These are phyloP conservation scores for Juglanconis oblonga DNA, from an alignment of 2,329 filamentous ascomycete genomes.

Conservation along the genomic window DNA sequence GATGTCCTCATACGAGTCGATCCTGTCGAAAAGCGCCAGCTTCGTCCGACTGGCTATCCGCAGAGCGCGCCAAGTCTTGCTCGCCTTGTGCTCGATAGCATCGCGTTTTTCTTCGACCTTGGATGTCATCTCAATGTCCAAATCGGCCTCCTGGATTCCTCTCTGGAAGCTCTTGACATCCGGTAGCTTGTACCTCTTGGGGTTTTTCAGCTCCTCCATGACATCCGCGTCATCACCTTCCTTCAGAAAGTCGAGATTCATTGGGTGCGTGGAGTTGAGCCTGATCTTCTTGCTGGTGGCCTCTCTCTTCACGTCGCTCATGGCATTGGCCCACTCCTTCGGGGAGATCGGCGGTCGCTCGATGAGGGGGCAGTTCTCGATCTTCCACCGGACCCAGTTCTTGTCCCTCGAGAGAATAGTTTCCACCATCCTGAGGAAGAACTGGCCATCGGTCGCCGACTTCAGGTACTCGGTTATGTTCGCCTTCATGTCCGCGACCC, in stretches of 20 bases:
- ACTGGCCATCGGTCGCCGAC: conserved; percentile 77
- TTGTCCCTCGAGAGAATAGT: conserved; percentile 94
- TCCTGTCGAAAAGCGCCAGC: conserved; percentile 78
- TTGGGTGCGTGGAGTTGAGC: conserved; percentile 65
- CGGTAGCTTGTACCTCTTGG: conserved; percentile 64
- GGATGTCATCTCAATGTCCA: conserved; percentile 81
- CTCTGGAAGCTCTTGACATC: conserved; percentile 67
- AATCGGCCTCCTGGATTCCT: conserved; percentile 74
- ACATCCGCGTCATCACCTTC: conserved; percentile 57
- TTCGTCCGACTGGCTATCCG: conserved; percentile 73
- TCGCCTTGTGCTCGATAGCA: conserved; percentile 70
- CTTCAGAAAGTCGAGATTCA: conserved; percentile 75
- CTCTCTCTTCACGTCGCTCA: conserved; percentile 60
- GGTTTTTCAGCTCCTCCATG: conserved; percentile 67
- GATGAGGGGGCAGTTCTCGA: conserved; percentile 87
- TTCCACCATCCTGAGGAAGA: conserved; percentile 95
- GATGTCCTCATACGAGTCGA: conserved; percentile 77
- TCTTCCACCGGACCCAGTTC: conserved; percentile 99
- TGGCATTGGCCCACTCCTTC: conserved; percentile 67
- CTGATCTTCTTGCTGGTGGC: conserved; percentile 71
- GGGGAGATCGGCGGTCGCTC: conserved; percentile 70
- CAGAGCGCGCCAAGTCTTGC: conserved; percentile 87
- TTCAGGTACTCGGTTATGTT: conserved; percentile 81
- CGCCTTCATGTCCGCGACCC: conserved; percentile 75
- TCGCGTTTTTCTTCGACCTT: conserved; percentile 55